phyloP scores from a whole-genome alignment of 805 yeast genomes.

The Komagataella pastoris region DNA sequence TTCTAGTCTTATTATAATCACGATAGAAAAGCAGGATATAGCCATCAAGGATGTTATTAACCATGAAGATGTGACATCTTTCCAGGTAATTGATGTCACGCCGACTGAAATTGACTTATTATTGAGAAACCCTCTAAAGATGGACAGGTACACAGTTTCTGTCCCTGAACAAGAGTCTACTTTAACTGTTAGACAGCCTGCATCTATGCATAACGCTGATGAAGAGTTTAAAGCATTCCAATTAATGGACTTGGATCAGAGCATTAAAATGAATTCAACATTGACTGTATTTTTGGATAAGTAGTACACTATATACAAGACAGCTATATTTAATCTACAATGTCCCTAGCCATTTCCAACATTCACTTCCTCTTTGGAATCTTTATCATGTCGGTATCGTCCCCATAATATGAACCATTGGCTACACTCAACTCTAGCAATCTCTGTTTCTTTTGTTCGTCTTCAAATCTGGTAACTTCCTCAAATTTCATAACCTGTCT shows the following conservation, averaged over 20 bases:
- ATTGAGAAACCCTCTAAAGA: not conserved
- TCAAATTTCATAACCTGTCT: constrained; percentile 20
- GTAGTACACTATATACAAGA: not conserved
- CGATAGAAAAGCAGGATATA: not conserved
- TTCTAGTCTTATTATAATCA: not conserved
- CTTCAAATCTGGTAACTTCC: constrained; percentile 15
- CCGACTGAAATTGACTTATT: not conserved
- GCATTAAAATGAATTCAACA: not conserved
- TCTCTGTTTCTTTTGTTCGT: constrained; percentile 16
- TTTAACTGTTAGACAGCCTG: not conserved
- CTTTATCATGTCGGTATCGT: constrained; percentile 9
- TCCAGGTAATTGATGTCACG: not conserved
- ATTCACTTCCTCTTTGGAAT: not conserved
- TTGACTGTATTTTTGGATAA: not conserved
- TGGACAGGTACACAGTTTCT: not conserved
- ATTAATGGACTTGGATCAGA: not conserved
- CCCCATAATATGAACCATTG: constrained; percentile 17
- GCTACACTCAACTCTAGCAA: constrained; percentile 19
- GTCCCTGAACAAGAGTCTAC: not conserved
- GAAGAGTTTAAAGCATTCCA: not conserved
- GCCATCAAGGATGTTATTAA: not conserved
- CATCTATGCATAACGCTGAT: not conserved
- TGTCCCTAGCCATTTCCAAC: not conserved
- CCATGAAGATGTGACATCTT: not conserved
- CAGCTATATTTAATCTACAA: not conserved